Evolutionary conservation across 768 basidiomycete genomes (phyloP).

Genomic region (Pisolithus microcarpus): DNA sequence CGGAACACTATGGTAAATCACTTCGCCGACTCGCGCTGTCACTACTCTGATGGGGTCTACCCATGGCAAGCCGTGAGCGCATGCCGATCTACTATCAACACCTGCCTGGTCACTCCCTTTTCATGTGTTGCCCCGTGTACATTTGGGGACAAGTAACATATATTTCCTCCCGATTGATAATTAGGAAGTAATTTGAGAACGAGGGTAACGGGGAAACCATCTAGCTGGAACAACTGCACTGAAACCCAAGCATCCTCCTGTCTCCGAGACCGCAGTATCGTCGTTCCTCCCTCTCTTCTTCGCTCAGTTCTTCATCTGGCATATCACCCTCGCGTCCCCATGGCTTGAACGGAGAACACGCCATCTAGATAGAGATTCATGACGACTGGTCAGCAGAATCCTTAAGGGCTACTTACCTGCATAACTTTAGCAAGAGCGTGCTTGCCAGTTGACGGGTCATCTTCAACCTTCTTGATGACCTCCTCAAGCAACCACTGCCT

Average conservation of each 20-base stretch:
- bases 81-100: too few species aligned
- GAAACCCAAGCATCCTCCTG: conserved; percentile 74
- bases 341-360: conserved; percentile 71
- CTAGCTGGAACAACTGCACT: conserved; percentile 89
- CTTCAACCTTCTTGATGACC: conserved; percentile 70
- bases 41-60: too few species aligned
- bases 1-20: too few species aligned
- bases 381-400: background rate
- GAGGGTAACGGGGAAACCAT: background rate
- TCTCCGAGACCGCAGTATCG: conserved; percentile 75
- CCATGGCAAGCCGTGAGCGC: too few species aligned
- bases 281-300: conserved; percentile 62
- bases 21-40: too few species aligned
- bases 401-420: conserved; percentile 42
- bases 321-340: conserved; percentile 74
- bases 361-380: conserved; percentile 54
- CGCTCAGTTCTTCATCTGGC: conserved; percentile 40
- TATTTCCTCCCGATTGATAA: too few species aligned
- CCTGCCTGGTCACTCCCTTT: too few species aligned
- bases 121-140: too few species aligned
- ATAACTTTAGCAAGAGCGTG: conserved; percentile 72
- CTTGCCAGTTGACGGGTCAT: conserved; percentile 56
- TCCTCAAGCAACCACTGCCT: conserved; percentile 97
- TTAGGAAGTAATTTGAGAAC: too few species aligned
- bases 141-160: too few species aligned